Conservation (phyloP, 306 rosid genomes). For the Betula pendula region DNA sequence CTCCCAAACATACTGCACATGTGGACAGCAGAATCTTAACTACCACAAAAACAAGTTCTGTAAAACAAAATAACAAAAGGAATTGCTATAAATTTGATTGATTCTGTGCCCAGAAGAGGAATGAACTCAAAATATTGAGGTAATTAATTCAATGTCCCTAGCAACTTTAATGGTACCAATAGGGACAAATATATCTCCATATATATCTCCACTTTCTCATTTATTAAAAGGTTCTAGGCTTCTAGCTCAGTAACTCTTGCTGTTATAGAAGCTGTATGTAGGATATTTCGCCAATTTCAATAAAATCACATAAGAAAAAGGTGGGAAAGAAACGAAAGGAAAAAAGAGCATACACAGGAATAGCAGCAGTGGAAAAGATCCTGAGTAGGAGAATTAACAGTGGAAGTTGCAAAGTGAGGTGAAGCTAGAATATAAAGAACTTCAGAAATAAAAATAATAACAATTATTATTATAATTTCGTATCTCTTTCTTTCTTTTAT, state of each 20-base stretch:
- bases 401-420: too few species aligned
- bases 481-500: not conserved
- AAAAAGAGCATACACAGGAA: too few species aligned
- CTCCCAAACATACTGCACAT: constrained; percentile 88
- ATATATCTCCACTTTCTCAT: too few species aligned
- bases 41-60: not conserved
- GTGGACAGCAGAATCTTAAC: constrained; percentile 25
- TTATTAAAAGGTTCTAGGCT: too few species aligned
- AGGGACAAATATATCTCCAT: constrained; percentile 1
- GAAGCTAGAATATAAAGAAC: not conserved
- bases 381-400: too few species aligned
- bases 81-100: not conserved
- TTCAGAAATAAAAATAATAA: too few species aligned
- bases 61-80: not conserved
- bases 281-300: constrained; percentile 4
- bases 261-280: not conserved
- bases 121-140: too few species aligned
- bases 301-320: not conserved
- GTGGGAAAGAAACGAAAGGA: not conserved
- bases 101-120: not conserved
- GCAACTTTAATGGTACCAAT: not conserved
- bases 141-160: constrained; percentile 8
- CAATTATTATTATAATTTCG: not conserved
- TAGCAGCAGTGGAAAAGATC: too few species aligned
- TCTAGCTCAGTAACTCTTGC: constrained; percentile 14